phyloP scores from a whole-genome alignment of 345 rosid genomes.

The Aquilaria yunnanensis region DNA sequence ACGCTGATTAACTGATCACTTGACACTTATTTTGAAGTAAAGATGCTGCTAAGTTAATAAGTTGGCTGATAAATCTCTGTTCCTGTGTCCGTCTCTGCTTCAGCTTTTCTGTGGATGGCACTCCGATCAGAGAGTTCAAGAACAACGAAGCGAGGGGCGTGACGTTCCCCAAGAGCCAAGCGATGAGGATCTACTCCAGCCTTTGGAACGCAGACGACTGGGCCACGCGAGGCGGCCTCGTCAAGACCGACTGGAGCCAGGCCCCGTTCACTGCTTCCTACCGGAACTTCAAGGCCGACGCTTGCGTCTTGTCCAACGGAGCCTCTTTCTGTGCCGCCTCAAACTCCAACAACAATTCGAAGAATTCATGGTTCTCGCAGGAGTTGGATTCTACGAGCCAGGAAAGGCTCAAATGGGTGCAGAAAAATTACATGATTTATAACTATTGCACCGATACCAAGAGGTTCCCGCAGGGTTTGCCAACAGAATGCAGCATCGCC shows the following conservation, averaged over 20 bases:
- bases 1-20: neutral
- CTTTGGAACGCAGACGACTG: conserved; percentile 73
- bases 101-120: conserved; percentile 51
- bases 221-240: conserved; percentile 71
- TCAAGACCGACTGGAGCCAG: conserved; percentile 58
- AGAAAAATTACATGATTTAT: conserved; percentile 35
- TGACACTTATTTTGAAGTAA: too few species aligned
- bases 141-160: conserved; percentile 45
- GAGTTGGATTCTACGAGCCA: conserved; percentile 30
- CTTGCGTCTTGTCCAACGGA: conserved; percentile 28
- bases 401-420: conserved; percentile 43
- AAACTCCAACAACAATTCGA: neutral
- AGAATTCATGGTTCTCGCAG: conserved; percentile 29
- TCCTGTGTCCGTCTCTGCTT: neutral
- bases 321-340: conserved; percentile 17
- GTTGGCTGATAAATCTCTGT: neutral
- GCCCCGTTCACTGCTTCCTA: conserved; percentile 56
- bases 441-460: conserved; percentile 29
- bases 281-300: conserved; percentile 34
- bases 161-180: conserved; percentile 49
- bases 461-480: conserved; percentile 21
- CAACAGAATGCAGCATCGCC: conserved; percentile 23
- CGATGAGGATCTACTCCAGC: conserved; percentile 53
- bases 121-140: conserved; percentile 65
- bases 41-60: too few species aligned